These are phyloP conservation scores for Tulasnella sp. DNA, from an alignment of 768 basidiomycete species.

Conservation along the genomic window DNA sequence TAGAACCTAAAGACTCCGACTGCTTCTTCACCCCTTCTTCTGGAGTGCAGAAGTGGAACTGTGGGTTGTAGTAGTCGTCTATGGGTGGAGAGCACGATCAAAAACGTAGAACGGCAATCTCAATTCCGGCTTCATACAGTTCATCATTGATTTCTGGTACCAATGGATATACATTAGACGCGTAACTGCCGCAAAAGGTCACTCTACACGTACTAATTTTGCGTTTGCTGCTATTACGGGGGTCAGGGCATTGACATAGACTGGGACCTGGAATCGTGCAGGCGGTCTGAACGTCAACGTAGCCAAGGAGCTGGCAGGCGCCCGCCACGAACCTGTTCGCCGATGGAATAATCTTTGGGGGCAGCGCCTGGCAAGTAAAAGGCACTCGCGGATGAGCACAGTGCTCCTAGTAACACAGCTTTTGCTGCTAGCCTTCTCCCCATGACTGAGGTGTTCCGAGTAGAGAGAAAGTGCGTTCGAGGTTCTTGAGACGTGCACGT, in stretches of 20 bases:
- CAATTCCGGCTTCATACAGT: conserved; percentile 50
- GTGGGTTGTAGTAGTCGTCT: conserved; percentile 92
- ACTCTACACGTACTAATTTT: conserved; percentile 33
- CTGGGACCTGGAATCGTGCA: conserved; percentile 46
- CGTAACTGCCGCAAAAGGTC: neutral
- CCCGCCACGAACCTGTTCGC: conserved; percentile 46
- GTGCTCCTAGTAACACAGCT: neutral
- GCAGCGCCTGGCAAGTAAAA: conserved; percentile 91
- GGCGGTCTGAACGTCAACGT: neutral
- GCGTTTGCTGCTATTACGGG: conserved; percentile 61
- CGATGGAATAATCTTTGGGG: conserved; percentile 70
- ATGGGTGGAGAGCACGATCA: conserved; percentile 24
- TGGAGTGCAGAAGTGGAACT: conserved; percentile 83
- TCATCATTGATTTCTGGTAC: conserved; percentile 80
- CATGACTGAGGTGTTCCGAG: neutral
- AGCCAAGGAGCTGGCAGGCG: neutral
- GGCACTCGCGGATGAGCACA: conserved; percentile 38
- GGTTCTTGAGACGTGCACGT: conserved; percentile 10
- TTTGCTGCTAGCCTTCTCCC: neutral
- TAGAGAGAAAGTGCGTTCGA: neutral
- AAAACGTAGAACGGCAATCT: neutral
- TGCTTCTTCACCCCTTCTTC: conserved; percentile 61
- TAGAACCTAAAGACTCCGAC: conserved; percentile 85
- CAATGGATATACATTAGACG: conserved; percentile 23
- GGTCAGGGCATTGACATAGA: conserved; percentile 84